Conservation (phyloP, 345 rosid genomes). For the Atalantia buxifolia region DNA sequence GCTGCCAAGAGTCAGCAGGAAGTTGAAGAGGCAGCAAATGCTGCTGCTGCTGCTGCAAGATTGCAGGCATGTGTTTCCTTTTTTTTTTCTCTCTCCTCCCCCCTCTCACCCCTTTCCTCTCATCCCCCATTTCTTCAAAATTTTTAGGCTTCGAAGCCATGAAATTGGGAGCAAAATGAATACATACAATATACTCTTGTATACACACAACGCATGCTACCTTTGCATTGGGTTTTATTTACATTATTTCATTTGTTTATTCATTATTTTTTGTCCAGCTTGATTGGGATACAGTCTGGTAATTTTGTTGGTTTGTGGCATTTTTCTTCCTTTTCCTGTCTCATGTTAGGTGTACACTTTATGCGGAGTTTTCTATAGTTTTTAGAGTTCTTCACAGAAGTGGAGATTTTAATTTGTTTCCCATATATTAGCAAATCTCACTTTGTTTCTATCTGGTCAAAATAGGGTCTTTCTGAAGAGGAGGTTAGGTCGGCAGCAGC, state of each 20-base stretch:
- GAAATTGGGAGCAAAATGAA: neutral
- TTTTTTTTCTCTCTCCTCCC: neutral
- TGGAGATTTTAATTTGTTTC: neutral
- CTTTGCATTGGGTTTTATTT: neutral
- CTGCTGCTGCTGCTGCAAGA: slow-evolving; percentile 90
- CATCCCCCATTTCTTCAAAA: neutral
- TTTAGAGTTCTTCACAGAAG: neutral
- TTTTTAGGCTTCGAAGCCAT: neutral
- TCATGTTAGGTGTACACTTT: neutral
- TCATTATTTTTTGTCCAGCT: neutral
- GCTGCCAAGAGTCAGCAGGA: slow-evolving; percentile 95
- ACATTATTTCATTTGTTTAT: slow-evolving; percentile 5
- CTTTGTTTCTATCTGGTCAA: slow-evolving; percentile 20
- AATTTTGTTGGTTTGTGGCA: too few relatives aligned
- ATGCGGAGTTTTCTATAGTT: neutral
- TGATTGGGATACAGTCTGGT: neutral
- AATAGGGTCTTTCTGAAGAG: slow-evolving; percentile 97
- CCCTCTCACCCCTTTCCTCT: neutral
- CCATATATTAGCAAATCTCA: neutral
- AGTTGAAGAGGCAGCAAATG: slow-evolving; percentile 98
- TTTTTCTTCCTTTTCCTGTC: neutral
- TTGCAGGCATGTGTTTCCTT: slow-evolving; percentile 51
- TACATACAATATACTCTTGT: neutral
- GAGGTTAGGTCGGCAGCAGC: slow-evolving; percentile 90
- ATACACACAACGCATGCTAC: neutral